Evolutionary conservation across 306 rosid species (phyloP).

Genomic region (Benincasa hispida): DNA sequence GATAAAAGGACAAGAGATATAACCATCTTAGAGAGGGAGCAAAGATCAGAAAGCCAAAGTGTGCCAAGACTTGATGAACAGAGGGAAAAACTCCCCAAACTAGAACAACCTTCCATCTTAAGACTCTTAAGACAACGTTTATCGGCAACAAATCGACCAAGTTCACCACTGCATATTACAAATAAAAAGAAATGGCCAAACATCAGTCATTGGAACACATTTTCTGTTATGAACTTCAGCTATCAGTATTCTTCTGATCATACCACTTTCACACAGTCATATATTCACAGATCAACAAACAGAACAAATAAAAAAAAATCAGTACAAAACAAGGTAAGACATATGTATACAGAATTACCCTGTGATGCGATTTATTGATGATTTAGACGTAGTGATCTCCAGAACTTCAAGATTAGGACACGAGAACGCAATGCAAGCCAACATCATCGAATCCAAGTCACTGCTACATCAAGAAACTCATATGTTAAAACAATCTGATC

Average conservation of each 20-base stretch:
- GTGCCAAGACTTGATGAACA: slow-evolving; percentile 71
- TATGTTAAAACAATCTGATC: background rate
- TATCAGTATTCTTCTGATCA: background rate
- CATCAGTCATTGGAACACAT: slow-evolving; percentile 6
- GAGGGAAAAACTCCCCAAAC: slow-evolving; percentile 58
- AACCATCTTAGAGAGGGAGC: slow-evolving; percentile 81
- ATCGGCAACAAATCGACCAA: slow-evolving; percentile 82
- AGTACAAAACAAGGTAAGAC: background rate
- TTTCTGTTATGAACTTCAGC: background rate
- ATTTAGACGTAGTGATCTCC: slow-evolving; percentile 44
- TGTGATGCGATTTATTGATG: slow-evolving; percentile 61
- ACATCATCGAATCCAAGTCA: slow-evolving; percentile 84
- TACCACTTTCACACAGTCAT: background rate
- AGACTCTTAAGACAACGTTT: slow-evolving; percentile 65
- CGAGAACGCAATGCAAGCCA: slow-evolving; percentile 88
- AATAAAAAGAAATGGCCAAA: slow-evolving; percentile 7
- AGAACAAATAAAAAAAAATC: background rate
- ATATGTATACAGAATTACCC: slow-evolving; percentile 36
- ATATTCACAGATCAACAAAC: background rate
- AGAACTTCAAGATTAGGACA: slow-evolving; percentile 75
- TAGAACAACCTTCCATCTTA: slow-evolving; percentile 89
- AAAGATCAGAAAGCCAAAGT: slow-evolving; percentile 81
- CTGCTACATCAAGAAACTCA: slow-evolving; percentile 25
- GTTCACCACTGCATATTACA: slow-evolving; percentile 47
- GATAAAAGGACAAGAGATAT: slow-evolving; percentile 7